Evolutionary conservation across 2,329 filamentous ascomycete genomes (phyloP).

Genomic region (Fusarium subglutinans): DNA sequence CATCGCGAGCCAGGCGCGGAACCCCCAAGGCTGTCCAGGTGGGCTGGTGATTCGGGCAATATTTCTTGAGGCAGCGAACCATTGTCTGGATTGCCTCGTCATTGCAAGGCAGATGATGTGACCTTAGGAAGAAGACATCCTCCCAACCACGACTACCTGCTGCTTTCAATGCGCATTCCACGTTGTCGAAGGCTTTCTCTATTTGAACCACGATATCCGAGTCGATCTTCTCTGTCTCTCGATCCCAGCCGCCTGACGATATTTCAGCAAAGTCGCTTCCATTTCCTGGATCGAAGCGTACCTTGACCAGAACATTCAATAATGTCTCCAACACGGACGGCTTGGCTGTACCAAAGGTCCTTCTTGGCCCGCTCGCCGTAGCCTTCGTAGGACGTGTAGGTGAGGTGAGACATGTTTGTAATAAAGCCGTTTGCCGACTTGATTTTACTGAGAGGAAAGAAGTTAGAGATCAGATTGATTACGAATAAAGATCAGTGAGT

Average conservation of each 20-base stretch:
- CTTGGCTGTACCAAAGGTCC: background rate
- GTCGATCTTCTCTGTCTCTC: background rate
- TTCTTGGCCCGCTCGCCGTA: background rate
- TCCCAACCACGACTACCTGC: background rate
- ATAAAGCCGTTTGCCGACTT: too few relatives aligned
- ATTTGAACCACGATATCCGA: background rate
- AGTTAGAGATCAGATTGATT: background rate
- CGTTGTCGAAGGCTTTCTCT: background rate
- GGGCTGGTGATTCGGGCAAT: background rate
- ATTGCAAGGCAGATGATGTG: background rate
- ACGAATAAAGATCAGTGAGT: background rate
- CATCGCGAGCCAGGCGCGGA: background rate
- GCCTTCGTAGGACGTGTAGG: background rate
- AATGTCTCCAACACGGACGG: background rate
- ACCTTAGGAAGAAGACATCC: background rate
- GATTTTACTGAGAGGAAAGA: too few relatives aligned
- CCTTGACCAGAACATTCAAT: background rate
- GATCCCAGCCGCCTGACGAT: background rate
- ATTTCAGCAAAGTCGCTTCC: accelerated
- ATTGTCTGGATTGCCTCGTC: background rate
- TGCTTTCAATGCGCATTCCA: background rate
- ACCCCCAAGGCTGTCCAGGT: background rate
- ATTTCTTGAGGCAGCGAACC: background rate
- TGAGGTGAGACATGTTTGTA: background rate
- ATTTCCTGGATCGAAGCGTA: accelerated